A percentile compares a stretch with the other conserved stretches of the same genome.
Evolutionary conservation across 2,329 filamentous ascomycete species (phyloP).

Genomic region (Aulographum hederae): DNA sequence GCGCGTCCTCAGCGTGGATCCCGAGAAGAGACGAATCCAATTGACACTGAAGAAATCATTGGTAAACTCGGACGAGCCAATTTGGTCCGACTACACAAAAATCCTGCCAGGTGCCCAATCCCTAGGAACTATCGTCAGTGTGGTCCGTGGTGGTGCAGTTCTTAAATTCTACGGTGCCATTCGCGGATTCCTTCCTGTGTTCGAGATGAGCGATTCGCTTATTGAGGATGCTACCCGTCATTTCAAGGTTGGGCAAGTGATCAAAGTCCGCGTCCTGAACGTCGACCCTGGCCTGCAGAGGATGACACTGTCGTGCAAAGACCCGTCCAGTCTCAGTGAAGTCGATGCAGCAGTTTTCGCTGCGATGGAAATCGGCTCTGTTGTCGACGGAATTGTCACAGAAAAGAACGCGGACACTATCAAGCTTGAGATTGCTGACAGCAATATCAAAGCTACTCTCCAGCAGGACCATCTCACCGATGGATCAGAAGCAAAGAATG

Average conservation of each 20-base stretch:
- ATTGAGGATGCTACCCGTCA: slow-evolving; percentile 80
- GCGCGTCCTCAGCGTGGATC: slow-evolving; percentile 64
- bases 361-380: slow-evolving; percentile 50
- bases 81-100: slow-evolving; percentile 61
- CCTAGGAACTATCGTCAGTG: slow-evolving; percentile 71
- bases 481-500: slow-evolving; percentile 61
- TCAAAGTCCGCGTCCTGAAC: slow-evolving; percentile 74
- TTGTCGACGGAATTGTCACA: slow-evolving; percentile 54
- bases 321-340: slow-evolving; percentile 60
- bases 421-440: slow-evolving; percentile 55
- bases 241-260: slow-evolving; percentile 78
- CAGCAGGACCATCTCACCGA: slow-evolving; percentile 68
- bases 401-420: slow-evolving; percentile 24
- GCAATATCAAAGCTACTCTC: slow-evolving; percentile 60
- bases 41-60: slow-evolving; percentile 90
- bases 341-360: slow-evolving; percentile 58
- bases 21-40: slow-evolving; percentile 58
- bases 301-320: slow-evolving; percentile 84
- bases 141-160: slow-evolving; percentile 62
- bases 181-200: slow-evolving; percentile 73
- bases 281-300: slow-evolving; percentile 53
- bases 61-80: slow-evolving; percentile 69
- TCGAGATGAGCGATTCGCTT: slow-evolving; percentile 95
- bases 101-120: slow-evolving; percentile 59
- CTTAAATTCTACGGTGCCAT: slow-evolving; percentile 83